phyloP scores from a whole-genome alignment of 805 yeast genomes.

The Nakazawaea molendinolei region DNA sequence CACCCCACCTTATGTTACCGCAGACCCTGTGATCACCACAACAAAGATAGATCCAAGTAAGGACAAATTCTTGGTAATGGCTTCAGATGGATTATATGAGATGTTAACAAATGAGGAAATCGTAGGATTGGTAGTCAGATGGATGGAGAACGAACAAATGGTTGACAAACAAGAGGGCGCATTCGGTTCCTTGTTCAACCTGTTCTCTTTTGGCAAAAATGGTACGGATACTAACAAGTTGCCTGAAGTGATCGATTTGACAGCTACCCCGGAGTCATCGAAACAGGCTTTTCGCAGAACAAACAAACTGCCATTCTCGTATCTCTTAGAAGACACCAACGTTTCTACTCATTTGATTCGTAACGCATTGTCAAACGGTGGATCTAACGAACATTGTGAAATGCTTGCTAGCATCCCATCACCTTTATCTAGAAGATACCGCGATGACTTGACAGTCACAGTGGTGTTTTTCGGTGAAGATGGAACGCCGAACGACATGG shows the following conservation, averaged over 20 bases:
- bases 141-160: constrained; percentile 78
- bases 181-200: background rate
- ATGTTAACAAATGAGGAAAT: constrained; percentile 89
- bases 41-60: constrained; percentile 64
- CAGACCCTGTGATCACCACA: constrained; percentile 87
- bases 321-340: constrained; percentile 72
- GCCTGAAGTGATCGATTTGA: constrained; percentile 59
- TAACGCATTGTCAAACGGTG: constrained; percentile 85
- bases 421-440: constrained; percentile 83
- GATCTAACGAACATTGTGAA: constrained; percentile 79
- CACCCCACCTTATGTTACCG: constrained; percentile 97
- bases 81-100: constrained; percentile 91
- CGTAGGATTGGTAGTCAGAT: constrained; percentile 83
- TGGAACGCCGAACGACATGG: constrained; percentile 33
- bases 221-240: constrained; percentile 36
- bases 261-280: constrained; percentile 48
- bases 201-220: constrained; percentile 9
- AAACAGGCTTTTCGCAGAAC: constrained; percentile 70
- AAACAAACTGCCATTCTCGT: constrained; percentile 25
- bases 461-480: constrained; percentile 86
- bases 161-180: constrained; percentile 34
- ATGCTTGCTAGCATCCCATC: constrained; percentile 87
- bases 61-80: constrained; percentile 85
- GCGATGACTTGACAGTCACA: constrained; percentile 95
- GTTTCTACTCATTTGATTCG: constrained; percentile 90